These are phyloP conservation scores for Hawksworthiomyces lignivorus DNA, from an alignment of 2,329 filamentous ascomycete species.

Conservation along the genomic window DNA sequence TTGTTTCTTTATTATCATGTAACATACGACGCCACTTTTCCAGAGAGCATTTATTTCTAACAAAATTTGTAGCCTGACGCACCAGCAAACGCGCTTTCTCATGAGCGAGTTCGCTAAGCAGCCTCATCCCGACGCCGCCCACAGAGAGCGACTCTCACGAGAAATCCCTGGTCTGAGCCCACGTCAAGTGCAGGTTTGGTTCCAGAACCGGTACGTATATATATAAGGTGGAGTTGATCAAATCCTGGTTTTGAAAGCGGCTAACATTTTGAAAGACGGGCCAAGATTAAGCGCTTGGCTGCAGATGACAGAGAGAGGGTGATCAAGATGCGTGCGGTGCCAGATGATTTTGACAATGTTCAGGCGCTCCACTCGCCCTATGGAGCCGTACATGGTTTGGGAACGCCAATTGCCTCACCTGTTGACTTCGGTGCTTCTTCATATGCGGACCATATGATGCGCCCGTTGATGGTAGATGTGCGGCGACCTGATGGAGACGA, in stretches of 20 bases:
- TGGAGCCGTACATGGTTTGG: conserved; percentile 49
- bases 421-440: conserved; percentile 40
- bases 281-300: conserved; percentile 64
- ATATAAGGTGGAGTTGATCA: too few species aligned
- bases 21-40: too few species aligned
- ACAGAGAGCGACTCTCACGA: conserved; percentile 75
- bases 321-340: conserved; percentile 65
- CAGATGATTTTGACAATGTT: conserved; percentile 63
- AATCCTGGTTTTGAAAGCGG: too few species aligned
- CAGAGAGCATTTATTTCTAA: too few species aligned
- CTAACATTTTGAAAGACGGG: too few species aligned
- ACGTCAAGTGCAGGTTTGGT: conserved; percentile 95
- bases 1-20: neutral
- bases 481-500: conserved; percentile 56
- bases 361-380: conserved; percentile 62
- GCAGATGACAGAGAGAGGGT: conserved; percentile 64
- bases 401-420: conserved; percentile 39
- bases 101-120: conserved; percentile 97
- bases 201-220: conserved; percentile 74
- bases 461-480: conserved; percentile 62
- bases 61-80: conserved; percentile 60
- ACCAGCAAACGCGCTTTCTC: conserved; percentile 93
- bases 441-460: conserved; percentile 55
- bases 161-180: conserved; percentile 90
- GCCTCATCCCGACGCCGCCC: conserved; percentile 85